Evolutionary conservation across 2,329 filamentous ascomycete genomes (phyloP), one percentile per base, ranked within the genome.

Genomic region (Orbilia quercus): DNA sequence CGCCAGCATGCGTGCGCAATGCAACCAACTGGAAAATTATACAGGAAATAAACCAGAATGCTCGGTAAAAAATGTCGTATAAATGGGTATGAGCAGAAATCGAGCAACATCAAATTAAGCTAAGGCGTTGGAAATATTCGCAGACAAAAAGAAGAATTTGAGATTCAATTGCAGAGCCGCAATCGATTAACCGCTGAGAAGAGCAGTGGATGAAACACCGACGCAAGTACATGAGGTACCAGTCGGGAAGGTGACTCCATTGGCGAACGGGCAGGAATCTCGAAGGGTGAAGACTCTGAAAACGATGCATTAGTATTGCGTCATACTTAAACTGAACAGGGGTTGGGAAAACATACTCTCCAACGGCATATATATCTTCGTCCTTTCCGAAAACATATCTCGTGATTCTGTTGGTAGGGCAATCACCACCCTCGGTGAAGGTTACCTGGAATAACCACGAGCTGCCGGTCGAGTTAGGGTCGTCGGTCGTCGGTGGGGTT

Each of bases 151-250:
- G 4, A 31, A 5, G 5, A 31, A 31, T 5, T 31, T 5, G 28
- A 31, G 28, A 31, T 31, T 31, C 28, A 5, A 31, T 5, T 31
- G 28, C 28, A 31, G 4, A 31, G 16, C 20, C 20, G 4, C 11
- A 12, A 42, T 42, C 4, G 16, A 4, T 34, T 31, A 42, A 0
- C 12, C 28, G n/a, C n/a, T n/a, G n/a, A n/a, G n/a, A n/a, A n/a
- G n/a, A 16, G 50, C 62, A 9, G 62, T 59, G 31, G 50, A 63
- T 14, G 67, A 72, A 23, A 72, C 18, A 7, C 25, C 67, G 38
- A 72, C 59, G 31, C 67, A 72, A 12, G 67, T 72, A 55, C 67
- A 72, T 11, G 51, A n/a, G 9, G 67, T 72, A n/a, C 67, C 67
- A 1, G 38, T 9, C 2, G 59, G 4, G 31, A 23, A 72, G n/a